Conservation (phyloP, 164 flowering plant species). For the Saururus chinensis region DNA sequence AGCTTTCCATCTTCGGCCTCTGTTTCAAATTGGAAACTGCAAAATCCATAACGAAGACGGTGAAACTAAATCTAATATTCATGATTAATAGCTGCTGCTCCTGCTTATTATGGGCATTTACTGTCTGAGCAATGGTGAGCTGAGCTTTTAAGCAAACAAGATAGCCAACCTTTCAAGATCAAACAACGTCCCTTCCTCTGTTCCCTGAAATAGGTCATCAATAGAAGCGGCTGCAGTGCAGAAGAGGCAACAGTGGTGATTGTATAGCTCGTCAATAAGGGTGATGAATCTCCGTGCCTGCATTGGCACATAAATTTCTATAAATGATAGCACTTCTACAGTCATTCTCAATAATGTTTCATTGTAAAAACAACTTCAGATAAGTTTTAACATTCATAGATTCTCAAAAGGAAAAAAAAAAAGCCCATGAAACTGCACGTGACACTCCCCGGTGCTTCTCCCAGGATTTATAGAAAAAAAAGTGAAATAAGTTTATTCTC, state of each 20-base stretch:
- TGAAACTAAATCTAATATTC: not conserved
- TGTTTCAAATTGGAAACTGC: constrained; percentile 95
- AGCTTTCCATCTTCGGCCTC: constrained; percentile 80
- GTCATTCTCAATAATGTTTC: too few species aligned
- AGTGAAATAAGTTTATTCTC: too few species aligned
- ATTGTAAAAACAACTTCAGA: too few species aligned
- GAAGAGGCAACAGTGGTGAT: constrained; percentile 81
- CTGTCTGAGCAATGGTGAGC: too few species aligned
- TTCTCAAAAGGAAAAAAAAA: too few species aligned
- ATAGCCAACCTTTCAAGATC: constrained; percentile 72
- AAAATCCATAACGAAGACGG: constrained; percentile 1
- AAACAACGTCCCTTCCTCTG: constrained; percentile 91
- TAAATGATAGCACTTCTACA: not conserved
- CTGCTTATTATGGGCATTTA: too few species aligned
- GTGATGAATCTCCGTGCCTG: constrained; percentile 98
- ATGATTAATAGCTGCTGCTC: too few species aligned
- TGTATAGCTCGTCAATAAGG: constrained; percentile 94
- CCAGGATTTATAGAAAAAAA: too few species aligned
- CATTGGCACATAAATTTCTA: not conserved
- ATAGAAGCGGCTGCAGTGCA: constrained; percentile 76
- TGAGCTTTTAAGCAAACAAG: too few species aligned
- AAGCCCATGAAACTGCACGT: too few species aligned
- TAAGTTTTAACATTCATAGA: too few species aligned
- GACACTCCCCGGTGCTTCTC: too few species aligned
- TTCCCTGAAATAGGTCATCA: constrained; percentile 90